Base-by-base conservation (phyloP, 768 basidiomycete species). In the Pleurotus pulmonarius region DNA sequence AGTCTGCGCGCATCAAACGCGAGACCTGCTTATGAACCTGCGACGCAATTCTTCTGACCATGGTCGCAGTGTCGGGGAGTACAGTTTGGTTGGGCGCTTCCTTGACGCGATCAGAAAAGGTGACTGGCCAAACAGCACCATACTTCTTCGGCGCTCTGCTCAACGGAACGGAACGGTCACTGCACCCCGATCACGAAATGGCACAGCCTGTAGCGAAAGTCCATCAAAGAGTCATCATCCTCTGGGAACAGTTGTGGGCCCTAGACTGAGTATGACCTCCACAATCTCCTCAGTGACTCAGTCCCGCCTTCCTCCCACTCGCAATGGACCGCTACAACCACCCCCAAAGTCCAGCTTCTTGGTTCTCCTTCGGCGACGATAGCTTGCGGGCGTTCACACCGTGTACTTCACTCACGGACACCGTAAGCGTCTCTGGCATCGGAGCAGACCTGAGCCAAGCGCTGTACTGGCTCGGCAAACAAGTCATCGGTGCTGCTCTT, bases 1-100 rank as follows among this genome's bases (percentile, higher is more conserved):
- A 81, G 46, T 81, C 75, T 45, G 80, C 83, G 39, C 83, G 83
- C 69, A 93, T 79, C 45, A 96, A 78, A 58, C 94, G 87, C 26
- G 90, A 86, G 46, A 88, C 87, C 57, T 91, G 87, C 70, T 90
- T 85, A 73, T 94, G 94, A 20, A 96, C 94, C 68, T 96, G 92
- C 58, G 83, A 83, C 34, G 94, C 88, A 63, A 95, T 80, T 63
- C 90, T 78, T 58, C 91, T 83, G 38, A 87, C 87, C 90, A 92
- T 92, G 29, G 46, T 45, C 24, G 16, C 44, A 45, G 44, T 18
- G 24, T 45, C 22, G 16, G 9, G 22, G 16, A 16, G 44, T 18
- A 45, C 44, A 45, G 44, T 45, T 13, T 18, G 7, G 8, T 24
- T 7, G 16, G 44, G 24, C 44, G 24, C 44, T 24, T 45, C 44